A percentile compares a stretch with the other conserved stretches of the same genome.
These are phyloP conservation scores for Phytopythium helicoides DNA, from an alignment of 352 stramenopile species.

Conservation along the genomic window DNA sequence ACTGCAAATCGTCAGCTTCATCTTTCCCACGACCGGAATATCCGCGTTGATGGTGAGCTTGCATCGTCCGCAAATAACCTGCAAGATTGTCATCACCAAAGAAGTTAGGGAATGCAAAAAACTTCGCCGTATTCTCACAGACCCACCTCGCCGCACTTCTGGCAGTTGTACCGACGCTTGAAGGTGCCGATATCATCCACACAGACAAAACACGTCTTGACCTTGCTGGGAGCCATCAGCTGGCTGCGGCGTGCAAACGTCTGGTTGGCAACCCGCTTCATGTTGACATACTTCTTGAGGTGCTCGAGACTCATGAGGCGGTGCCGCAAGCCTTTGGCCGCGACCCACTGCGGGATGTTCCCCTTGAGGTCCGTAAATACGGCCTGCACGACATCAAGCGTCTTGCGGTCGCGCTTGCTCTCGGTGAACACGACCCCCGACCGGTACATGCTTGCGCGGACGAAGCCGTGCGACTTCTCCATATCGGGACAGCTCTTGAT, in stretches of 20 bases:
- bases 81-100: background rate
- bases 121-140: too few relatives aligned
- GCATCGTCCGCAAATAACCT: constrained; percentile 70
- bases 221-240: constrained; percentile 59
- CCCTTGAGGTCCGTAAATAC: constrained; percentile 82
- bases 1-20: constrained; percentile 86
- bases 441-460: constrained; percentile 80
- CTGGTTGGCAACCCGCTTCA: constrained; percentile 77
- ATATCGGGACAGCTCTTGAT: constrained; percentile 83
- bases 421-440: constrained; percentile 80
- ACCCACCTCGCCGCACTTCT: constrained; percentile 75
- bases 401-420: constrained; percentile 67
- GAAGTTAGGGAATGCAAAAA: too few relatives aligned
- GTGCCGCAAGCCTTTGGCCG: constrained; percentile 50
- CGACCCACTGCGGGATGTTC: constrained; percentile 71
- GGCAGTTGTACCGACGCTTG: constrained; percentile 79
- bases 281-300: constrained; percentile 78
- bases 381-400: constrained; percentile 75
- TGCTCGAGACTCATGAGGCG: constrained; percentile 73
- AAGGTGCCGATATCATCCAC: constrained; percentile 81
- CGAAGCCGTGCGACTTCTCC: constrained; percentile 75
- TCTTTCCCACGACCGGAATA: constrained; percentile 77
- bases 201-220: constrained; percentile 81
- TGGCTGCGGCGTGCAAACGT: constrained; percentile 64
- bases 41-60: constrained; percentile 78